Evolutionary conservation across 2,329 filamentous ascomycete species (phyloP).

Genomic region (Pseudocercospora ulei): DNA sequence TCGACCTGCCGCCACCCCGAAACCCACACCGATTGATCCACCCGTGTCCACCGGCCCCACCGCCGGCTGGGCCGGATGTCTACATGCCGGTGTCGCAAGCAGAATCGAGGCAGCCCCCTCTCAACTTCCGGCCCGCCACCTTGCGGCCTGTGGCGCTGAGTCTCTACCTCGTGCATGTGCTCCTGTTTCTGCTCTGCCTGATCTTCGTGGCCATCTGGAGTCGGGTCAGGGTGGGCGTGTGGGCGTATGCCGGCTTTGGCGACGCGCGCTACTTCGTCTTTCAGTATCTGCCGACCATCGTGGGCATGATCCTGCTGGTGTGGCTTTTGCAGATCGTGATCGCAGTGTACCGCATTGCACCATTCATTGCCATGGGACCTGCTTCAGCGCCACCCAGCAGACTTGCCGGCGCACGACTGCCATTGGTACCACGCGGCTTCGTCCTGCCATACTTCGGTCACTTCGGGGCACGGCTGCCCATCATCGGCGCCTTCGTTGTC

Average conservation of each 20-base stretch:
- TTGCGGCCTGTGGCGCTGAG: conserved; percentile 58
- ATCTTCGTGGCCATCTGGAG: conserved; percentile 65
- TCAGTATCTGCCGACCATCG: conserved; percentile 68
- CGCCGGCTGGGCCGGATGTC: conserved; percentile 23
- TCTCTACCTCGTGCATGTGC: conserved; percentile 51
- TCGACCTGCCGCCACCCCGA: conserved; percentile 17
- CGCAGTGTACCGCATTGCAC: conserved; percentile 64
- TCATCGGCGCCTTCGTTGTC: conserved; percentile 55
- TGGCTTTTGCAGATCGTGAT: conserved; percentile 67
- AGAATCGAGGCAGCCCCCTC: conserved; percentile 30
- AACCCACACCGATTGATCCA: conserved; percentile 16
- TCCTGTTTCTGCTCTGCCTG: conserved; percentile 62
- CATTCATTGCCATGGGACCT: conserved; percentile 67
- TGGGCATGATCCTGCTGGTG: conserved; percentile 61
- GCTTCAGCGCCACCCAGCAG: conserved; percentile 51
- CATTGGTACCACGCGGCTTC: conserved; percentile 52
- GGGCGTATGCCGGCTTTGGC: conserved; percentile 58
- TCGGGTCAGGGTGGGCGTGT: conserved; percentile 53
- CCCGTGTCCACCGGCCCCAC: conserved; percentile 5
- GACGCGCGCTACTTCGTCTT: conserved; percentile 74
- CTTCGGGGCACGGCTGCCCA: conserved; percentile 58
- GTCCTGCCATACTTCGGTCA: conserved; percentile 58
- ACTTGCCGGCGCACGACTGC: conserved; percentile 56
- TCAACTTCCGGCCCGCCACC: conserved; percentile 62
- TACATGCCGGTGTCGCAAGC: conserved; percentile 32